Base-by-base conservation (phyloP, 78 protist genomes). In the Cavenderia fasciculata region DNA sequence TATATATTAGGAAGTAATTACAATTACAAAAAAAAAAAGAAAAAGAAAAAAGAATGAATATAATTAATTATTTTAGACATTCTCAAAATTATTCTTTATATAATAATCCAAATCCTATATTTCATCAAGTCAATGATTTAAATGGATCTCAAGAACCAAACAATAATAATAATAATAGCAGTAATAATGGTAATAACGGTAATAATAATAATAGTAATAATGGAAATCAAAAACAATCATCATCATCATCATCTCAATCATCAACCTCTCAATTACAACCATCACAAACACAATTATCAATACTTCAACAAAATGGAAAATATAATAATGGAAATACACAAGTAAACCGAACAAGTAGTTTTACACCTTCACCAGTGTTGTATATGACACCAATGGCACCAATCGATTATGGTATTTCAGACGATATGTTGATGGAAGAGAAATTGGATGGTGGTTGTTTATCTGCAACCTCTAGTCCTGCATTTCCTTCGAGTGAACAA, bases 301-400 rank as follows among this genome's bases (percentile, higher is more conserved):
- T 4, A 31, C 10, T 4, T 31, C 69, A 63, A 57, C 54, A 47
- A 12, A 65, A 65, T 65, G 71, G 71, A 36, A 36, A 62, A 62
- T 34, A 23, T 7, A 40, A 41, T 40, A 31, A 65, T 65, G 19
- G 43, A 34, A 34, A 62, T 62, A 31, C 34, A 40, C 23, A 31
- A 40, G 25, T 21, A 34, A 65, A 41, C 33, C 25, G 25, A 23
- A 38, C 19, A 2, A 18, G 57, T 12, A 61, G 56, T 11, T 79
- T 79, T 66, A 73, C 71, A 43, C 88, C 88, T 38, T 79, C 88
- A 52, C 88, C 88, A 25, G 57, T 79, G 2, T 21, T 79, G 16
- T 79, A 79, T 66, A 79, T 79, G 88, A 66, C 88, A 56, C 88
- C 88, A 54, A 79, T 79, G 88, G 88, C 76, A 21, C 88, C 88